These are phyloP conservation scores for Paulownia fortunei DNA, from an alignment of 257 asterid species.

Conservation along the genomic window DNA sequence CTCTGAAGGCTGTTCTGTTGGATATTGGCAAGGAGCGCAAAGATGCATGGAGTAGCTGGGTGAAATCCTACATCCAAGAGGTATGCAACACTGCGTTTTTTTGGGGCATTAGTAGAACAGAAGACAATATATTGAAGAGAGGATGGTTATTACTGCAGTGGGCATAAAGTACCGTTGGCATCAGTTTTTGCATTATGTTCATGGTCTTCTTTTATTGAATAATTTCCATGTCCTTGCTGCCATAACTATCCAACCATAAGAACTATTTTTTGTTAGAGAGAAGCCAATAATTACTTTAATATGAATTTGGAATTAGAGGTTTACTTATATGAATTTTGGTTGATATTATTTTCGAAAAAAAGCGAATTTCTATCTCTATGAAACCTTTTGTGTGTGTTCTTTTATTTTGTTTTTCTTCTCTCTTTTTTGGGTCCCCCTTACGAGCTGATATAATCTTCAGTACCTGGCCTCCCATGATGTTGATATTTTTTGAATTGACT, in stretches of 20 bases:
- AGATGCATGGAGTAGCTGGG: constrained; percentile 96
- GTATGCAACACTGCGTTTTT: constrained; percentile 53
- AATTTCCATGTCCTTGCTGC: background rate
- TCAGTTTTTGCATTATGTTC: background rate
- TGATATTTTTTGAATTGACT: background rate
- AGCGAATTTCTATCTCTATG: background rate
- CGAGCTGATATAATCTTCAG: background rate
- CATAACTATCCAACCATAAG: constrained; percentile 1
- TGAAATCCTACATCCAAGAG: constrained; percentile 83
- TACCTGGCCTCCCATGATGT: background rate
- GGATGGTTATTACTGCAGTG: background rate
- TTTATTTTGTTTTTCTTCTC: no score
- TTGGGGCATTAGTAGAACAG: no score
- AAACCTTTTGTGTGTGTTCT: background rate
- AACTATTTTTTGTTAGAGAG: background rate
- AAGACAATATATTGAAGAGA: background rate
- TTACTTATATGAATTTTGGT: background rate
- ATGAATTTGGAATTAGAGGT: background rate
- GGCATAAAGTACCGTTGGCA: background rate
- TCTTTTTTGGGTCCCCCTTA: background rate
- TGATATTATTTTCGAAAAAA: background rate
- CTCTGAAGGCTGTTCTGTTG: constrained; percentile 88
- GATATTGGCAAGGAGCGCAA: constrained; percentile 96
- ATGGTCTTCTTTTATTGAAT: constrained; percentile 7
- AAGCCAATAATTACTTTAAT: background rate